Evolutionary conservation across 2,329 filamentous ascomycete species (phyloP), one percentile per base, ranked within the genome.

Genomic region (Pseudocercospora eumusae): DNA sequence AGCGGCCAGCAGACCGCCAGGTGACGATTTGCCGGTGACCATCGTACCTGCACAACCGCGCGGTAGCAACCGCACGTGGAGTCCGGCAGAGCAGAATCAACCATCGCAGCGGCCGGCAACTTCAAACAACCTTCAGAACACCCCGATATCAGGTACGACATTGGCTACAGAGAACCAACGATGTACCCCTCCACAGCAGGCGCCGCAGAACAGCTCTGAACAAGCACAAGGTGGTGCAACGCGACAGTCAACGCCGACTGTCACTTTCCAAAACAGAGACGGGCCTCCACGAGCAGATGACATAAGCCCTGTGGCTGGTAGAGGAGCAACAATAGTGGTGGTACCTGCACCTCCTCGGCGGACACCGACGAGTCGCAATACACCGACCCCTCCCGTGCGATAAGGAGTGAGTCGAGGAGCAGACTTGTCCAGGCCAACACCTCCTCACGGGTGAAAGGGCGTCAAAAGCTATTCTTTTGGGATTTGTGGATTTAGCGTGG

Each of bases 21-120:
- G 71, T 6, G 75, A 81, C 21, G 75, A 81, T 20, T 68, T 86
- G 11, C 84, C 84, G 1, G 80, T 87, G 20, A 88, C 84, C 0
- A 79, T 88, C 28, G 86, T 88, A 56, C 86, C 85, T 2, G 84
- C 84, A 3, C 83, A 84, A 63, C 81, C 81, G 23, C 78, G 82
- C 42, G 78, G 77, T 42, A 71, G 70, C 36, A 81, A 82, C 36
- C 76, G 84, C 50, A 82, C 82, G 5, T 86, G 83, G 82, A 84
- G 80, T 45, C 82, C 83, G 7, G 60, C 56, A 18, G 59, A 63
- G 11, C 45, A 33, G 15, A 52, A 55, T 42, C 58, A 47, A 15
- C 57, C 52, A 58, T 64, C 33, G 23, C 31, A 60, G 57, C 5
- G 36, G 55, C 28, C 60, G 27, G 44, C 55, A 53, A 47, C 50